Evolutionary conservation across 345 rosid genomes (phyloP), one percentile per base, ranked within the genome.

Genomic region (Rhizophora mangle): DNA sequence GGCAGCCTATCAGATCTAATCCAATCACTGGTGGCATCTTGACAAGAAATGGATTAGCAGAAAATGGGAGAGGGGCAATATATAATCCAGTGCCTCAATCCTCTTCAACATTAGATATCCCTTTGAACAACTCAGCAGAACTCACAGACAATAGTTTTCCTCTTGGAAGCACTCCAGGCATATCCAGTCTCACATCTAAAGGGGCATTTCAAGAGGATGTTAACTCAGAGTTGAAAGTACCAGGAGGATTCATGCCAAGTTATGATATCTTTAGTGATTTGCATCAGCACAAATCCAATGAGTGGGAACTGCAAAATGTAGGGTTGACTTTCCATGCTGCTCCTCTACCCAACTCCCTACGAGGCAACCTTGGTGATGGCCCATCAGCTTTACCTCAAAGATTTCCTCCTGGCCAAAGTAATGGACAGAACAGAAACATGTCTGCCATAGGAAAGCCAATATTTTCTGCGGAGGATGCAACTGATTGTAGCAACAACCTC

Each of bases 301-400:
- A 84, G 53, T 91, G 97, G 98, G 92, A 88, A 73, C 75, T 85
- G 43, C 86, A 78, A 62, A 84, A 85, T 75, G 87, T 85, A 6
- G 92, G 89, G 60, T 24, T 88, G 77, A 56, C 78, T 13, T 88
- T 77, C 69, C 79, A 76, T 68, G 78, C 86, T 52, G 78, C 89
- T 43, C 89, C 80, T 63, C 86, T 79, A 31, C 70, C 86, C 55
- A 88, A 79, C 60, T 68, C 87, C 2, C 47, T 81, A 24, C 81
- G 75, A 72, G 59, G 79, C 67, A 85, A 61, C 64, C 68, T 80
- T 20, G 80, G 81, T 53, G 74, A 78, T 21, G 55, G 83, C 10
- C 70, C 81, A 11, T 75, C 92, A 0, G 79, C 69, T 9, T 77
- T 81, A 63, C 62, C 78, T 24, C 83, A 85, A 70, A 85, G 84